Evolutionary conservation across 164 flowering plant species (phyloP).

Genomic region (Annona cherimola): DNA sequence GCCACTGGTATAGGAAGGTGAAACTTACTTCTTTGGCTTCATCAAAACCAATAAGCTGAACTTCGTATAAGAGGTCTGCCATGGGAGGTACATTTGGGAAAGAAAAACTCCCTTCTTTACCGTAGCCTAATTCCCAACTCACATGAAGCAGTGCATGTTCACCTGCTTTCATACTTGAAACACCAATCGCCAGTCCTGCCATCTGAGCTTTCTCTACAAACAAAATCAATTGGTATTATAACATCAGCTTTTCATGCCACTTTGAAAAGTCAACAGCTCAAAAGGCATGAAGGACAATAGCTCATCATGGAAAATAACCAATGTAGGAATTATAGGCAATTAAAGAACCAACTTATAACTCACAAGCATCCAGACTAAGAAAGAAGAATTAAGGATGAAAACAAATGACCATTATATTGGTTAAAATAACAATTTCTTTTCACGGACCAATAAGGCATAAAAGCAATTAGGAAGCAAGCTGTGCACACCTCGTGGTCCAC

Average conservation of each 20-base stretch:
- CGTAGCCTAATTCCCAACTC: conserved; percentile 93
- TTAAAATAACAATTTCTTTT: neutral
- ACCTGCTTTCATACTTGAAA: conserved; percentile 83
- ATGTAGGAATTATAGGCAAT: neutral
- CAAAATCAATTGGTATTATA: neutral
- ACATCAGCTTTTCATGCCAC: neutral
- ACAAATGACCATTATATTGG: neutral
- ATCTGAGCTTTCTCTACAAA: conserved; percentile 79
- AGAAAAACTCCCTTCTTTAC: conserved; percentile 94
- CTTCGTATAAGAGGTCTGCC: conserved; percentile 89
- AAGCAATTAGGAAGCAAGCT: neutral
- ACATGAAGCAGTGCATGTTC: conserved; percentile 83
- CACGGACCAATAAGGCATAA: neutral
- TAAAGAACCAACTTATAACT: neutral
- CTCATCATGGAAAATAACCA: neutral
- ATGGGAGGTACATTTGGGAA: conserved; percentile 97
- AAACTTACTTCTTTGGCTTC: conserved; percentile 83
- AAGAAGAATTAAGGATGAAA: neutral
- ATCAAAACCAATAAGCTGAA: conserved; percentile 96
- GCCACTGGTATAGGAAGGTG: neutral
- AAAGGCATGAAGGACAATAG: neutral
- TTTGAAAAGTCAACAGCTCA: neutral
- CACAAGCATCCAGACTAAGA: neutral
- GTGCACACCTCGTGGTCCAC: too few species aligned
- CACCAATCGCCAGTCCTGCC: conserved; percentile 80